phyloP scores from a whole-genome alignment of 2,329 filamentous ascomycete species.

The Aureobasidium sp. region DNA sequence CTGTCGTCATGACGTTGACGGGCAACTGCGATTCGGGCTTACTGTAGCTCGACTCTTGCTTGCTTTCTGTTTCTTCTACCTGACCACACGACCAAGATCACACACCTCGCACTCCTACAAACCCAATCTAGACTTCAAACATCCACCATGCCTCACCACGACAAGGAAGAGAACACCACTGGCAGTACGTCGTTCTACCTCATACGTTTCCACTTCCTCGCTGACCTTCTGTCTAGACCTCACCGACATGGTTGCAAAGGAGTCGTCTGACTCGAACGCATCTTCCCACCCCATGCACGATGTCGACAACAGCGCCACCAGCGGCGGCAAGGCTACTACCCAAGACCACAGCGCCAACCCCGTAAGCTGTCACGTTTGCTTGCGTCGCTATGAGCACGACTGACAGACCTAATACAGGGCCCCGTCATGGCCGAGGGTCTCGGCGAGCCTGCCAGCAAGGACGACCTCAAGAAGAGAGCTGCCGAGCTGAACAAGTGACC shows the following conservation, averaged over 20 bases:
- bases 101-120: background rate
- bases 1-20: background rate
- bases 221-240: conserved; percentile 28
- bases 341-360: conserved; percentile 38
- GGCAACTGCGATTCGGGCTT: background rate
- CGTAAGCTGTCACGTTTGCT: conserved; percentile 22
- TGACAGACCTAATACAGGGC: conserved; percentile 27
- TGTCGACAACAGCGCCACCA: conserved; percentile 26
- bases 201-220: background rate
- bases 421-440: conserved; percentile 41
- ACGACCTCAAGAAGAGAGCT: conserved; percentile 44
- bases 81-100: background rate
- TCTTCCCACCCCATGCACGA: conserved; percentile 32
- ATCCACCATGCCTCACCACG: conserved; percentile 35
- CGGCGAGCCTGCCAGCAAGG: conserved; percentile 40
- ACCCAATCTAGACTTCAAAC: background rate
- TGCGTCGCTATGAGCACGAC: conserved; percentile 15
- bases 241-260: conserved; percentile 40
- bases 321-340: conserved; percentile 30
- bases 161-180: conserved; percentile 34
- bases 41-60: conserved; percentile 1
- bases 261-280: conserved; percentile 36
- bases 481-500: conserved; percentile 44
- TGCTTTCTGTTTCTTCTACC: background rate
- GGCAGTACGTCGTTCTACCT: conserved; percentile 29